phyloP scores from a whole-genome alignment of 2,329 filamentous ascomycete species.

The Juglanconis juglandina region DNA sequence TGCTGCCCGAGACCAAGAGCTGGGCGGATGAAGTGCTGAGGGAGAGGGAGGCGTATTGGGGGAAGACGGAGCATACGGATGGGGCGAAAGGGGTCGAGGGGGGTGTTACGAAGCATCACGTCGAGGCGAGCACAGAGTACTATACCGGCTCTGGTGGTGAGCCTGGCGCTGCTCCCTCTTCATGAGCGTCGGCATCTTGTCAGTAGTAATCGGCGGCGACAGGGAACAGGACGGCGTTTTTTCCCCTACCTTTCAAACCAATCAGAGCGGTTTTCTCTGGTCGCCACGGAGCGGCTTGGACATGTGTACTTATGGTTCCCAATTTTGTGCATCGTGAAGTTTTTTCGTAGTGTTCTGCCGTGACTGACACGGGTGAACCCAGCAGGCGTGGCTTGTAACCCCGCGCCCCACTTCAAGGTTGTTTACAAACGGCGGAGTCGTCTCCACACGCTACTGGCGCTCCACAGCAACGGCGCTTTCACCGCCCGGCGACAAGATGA shows the following conservation, averaged over 20 bases:
- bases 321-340: not conserved
- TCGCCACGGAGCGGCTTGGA: no score
- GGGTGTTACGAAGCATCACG: constrained; percentile 35
- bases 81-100: constrained; percentile 42
- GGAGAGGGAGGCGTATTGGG: constrained; percentile 76
- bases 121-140: constrained; percentile 47
- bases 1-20: constrained; percentile 70
- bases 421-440: not conserved
- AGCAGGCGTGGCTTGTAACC: not conserved
- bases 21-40: constrained; percentile 76
- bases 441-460: not conserved
- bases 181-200: not conserved
- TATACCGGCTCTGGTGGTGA: constrained; percentile 31
- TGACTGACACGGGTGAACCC: not conserved
- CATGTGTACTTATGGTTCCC: not conserved
- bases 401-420: not conserved
- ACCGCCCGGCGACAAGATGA: not conserved
- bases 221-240: not conserved
- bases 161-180: constrained; percentile 5
- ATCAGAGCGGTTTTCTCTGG: not conserved
- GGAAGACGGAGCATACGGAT: constrained; percentile 42
- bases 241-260: not conserved
- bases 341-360: not conserved
- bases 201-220: not conserved
- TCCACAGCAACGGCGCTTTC: not conserved